Conservation (phyloP, 352 stramenopile species). For the Phytopythium ostracodes region DNA sequence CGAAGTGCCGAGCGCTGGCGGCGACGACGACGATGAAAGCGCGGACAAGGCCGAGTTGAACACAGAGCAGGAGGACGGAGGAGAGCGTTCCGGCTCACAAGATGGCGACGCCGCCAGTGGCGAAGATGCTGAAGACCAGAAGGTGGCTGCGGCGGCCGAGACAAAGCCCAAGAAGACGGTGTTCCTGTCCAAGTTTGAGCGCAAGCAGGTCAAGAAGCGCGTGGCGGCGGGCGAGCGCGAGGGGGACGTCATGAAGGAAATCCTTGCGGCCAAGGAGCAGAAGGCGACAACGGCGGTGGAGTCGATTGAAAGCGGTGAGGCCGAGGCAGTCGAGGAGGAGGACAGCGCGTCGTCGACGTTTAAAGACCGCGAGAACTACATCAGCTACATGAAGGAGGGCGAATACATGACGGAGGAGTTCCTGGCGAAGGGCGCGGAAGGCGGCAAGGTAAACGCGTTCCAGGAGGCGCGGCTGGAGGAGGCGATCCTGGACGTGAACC, state of each 20-base stretch:
- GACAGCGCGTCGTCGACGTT: slow-evolving; percentile 33
- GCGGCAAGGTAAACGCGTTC: slow-evolving; percentile 76
- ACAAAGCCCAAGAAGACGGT: slow-evolving; percentile 58
- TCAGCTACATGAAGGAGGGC: slow-evolving; percentile 77
- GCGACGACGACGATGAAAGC: slow-evolving; percentile 21
- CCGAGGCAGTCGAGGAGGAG: slow-evolving; percentile 21
- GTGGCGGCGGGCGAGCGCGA: slow-evolving; percentile 69
- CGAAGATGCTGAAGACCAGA: slow-evolving; percentile 1
- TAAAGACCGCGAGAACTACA: slow-evolving; percentile 85
- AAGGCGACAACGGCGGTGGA: slow-evolving; percentile 6
- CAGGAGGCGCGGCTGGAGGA: slow-evolving; percentile 90
- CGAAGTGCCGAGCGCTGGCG: slow-evolving; percentile 23
- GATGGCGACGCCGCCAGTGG: slow-evolving; percentile 15
- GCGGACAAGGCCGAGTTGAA: not conserved
- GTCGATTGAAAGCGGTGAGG: slow-evolving; percentile 8
- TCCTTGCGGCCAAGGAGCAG: slow-evolving; percentile 45
- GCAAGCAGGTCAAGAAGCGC: slow-evolving; percentile 93
- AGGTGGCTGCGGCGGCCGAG: slow-evolving; percentile 4
- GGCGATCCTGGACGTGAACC: slow-evolving; percentile 97
- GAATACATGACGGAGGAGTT: slow-evolving; percentile 78
- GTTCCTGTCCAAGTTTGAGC: slow-evolving; percentile 93
- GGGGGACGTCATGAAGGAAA: slow-evolving; percentile 64
- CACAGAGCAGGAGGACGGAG: not conserved
- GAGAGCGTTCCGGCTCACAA: not conserved
- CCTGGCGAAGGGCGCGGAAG: slow-evolving; percentile 63